Evolutionary conservation across 208 protist species (phyloP).

Genomic region (Leishmania mexicana): DNA sequence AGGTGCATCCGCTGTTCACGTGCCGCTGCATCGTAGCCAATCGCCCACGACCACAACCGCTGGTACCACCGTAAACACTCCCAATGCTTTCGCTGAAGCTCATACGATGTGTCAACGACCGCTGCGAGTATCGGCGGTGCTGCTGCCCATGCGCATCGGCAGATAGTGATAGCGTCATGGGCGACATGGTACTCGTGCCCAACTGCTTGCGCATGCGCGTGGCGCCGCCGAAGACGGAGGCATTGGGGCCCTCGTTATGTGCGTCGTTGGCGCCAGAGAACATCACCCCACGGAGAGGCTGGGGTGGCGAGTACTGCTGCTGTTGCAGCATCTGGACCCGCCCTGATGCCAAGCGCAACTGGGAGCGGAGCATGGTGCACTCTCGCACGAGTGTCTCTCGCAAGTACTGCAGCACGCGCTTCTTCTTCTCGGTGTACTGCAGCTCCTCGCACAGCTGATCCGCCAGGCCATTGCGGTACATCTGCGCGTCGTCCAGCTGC

Average conservation of each 20-base stretch:
- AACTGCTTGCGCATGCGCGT: conserved; percentile 3
- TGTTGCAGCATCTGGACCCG: conserved; percentile 40
- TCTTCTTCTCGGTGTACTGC: conserved; percentile 57
- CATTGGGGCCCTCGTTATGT: not conserved
- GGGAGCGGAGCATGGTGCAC: conserved; percentile 77
- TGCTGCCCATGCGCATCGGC: not conserved
- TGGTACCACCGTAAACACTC: conserved; percentile 10
- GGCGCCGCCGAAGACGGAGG: not conserved
- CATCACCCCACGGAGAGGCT: not conserved
- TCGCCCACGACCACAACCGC: not conserved
- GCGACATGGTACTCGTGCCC: not conserved
- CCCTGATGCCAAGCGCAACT: conserved; percentile 59
- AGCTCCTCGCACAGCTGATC: conserved; percentile 61
- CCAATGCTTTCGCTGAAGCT: conserved; percentile 10
- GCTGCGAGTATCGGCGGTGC: conserved; percentile 2
- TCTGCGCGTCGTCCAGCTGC: conserved; percentile 55
- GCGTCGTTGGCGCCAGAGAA: not conserved
- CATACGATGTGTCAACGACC: not conserved
- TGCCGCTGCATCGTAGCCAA: not conserved
- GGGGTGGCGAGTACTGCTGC: conserved; percentile 22
- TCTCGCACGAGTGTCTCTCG: conserved; percentile 83
- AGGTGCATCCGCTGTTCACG: not conserved
- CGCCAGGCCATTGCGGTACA: conserved; percentile 32
- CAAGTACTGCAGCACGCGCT: conserved; percentile 77
- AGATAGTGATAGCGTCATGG: conserved; percentile 5